Evolutionary conservation across 495 filamentous ascomycete genomes (phyloP).

Genomic region (Podospora bellae-mahoneyi): DNA sequence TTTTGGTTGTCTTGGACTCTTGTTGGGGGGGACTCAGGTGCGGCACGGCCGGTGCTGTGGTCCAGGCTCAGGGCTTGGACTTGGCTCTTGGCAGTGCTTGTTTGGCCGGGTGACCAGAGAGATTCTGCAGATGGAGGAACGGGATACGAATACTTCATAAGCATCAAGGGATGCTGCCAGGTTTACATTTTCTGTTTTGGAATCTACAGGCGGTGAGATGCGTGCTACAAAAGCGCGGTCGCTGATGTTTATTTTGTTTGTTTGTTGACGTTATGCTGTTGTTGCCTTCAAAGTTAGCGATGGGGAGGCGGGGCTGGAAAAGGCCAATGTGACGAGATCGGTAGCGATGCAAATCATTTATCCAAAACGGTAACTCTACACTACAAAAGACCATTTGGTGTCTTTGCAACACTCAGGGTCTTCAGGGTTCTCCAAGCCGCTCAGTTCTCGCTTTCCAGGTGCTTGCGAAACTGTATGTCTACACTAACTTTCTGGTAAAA

Average conservation of each 20-base stretch:
- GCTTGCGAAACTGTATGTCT: too few relatives aligned
- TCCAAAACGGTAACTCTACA: neutral
- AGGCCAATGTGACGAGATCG: neutral
- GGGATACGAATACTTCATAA: neutral
- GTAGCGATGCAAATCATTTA: slow-evolving; percentile 5
- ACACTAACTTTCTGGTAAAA: too few relatives aligned
- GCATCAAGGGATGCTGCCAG: neutral
- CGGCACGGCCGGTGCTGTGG: slow-evolving; percentile 3
- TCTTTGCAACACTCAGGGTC: too few relatives aligned
- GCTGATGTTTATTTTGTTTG: neutral
- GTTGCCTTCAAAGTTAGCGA: neutral
- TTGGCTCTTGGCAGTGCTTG: neutral
- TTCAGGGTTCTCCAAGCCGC: too few relatives aligned
- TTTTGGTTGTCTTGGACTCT: slow-evolving; percentile 9
- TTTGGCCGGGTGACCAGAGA: neutral
- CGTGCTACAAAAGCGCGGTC: neutral
- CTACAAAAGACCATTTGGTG: too few relatives aligned
- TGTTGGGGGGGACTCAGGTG: slow-evolving; percentile 6
- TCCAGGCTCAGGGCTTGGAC: slow-evolving; percentile 4
- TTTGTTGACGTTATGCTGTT: neutral
- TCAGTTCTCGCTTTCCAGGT: too few relatives aligned
- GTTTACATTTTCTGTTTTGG: too few relatives aligned
- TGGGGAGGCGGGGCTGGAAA: neutral
- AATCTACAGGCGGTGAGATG: neutral
- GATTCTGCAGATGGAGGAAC: neutral